phyloP scores from a whole-genome alignment of 2,329 filamentous ascomycete genomes.

The Colletotrichum zoysiae region DNA sequence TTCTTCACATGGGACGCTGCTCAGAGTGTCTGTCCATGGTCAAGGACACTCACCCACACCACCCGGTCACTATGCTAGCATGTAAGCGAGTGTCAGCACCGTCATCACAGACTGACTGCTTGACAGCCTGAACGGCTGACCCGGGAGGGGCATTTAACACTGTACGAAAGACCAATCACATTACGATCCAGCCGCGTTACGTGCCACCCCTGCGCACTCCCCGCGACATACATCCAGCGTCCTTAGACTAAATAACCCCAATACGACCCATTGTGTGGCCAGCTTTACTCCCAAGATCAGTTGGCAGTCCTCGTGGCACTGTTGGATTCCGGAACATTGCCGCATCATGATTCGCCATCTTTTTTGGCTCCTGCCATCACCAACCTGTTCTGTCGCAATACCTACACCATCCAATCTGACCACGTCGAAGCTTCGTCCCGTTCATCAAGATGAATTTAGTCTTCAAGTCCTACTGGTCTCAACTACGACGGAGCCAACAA shows the following conservation, averaged over 20 bases:
- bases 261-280: constrained; percentile 12
- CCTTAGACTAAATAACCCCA: constrained; percentile 21
- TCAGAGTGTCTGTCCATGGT: constrained; percentile 3
- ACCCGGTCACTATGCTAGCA: constrained; percentile 25
- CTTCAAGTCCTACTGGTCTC: not conserved
- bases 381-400: no score
- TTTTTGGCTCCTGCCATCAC: not conserved
- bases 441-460: not conserved
- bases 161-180: constrained; percentile 26
- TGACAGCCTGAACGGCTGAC: constrained; percentile 7
- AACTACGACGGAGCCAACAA: no score
- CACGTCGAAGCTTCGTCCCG: not conserved
- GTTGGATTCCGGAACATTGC: not conserved
- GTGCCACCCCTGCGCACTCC: constrained; percentile 29
- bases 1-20: constrained; percentile 9
- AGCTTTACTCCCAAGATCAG: not conserved
- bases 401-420: no score
- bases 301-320: not conserved
- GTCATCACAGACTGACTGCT: not conserved
- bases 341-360: not conserved
- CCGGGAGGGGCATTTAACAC: not conserved
- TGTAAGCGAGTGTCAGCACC: constrained; percentile 16
- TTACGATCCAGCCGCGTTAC: constrained; percentile 2
- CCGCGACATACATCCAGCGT: constrained; percentile 19
- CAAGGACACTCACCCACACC: constrained; percentile 16